Conservation (phyloP, 768 basidiomycete species). For the Tricholoma hemisulphureum region DNA sequence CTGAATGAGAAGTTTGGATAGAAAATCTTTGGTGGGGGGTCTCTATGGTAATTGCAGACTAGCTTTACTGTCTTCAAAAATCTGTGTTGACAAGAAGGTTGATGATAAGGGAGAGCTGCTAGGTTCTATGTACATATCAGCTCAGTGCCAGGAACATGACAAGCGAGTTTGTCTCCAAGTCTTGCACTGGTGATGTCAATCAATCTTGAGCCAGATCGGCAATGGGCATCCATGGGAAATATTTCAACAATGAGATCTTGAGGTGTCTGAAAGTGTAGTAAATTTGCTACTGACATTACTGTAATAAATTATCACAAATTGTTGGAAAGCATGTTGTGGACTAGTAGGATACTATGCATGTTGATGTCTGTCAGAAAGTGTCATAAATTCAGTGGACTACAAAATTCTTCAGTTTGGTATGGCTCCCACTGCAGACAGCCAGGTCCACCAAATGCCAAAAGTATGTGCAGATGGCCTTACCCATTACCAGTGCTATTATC, state of each 20-base stretch:
- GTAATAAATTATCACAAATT: neutral
- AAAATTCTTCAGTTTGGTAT: neutral
- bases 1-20: neutral
- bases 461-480: constrained; percentile 1
- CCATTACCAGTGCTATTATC: constrained; percentile 1
- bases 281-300: neutral
- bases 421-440: neutral
- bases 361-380: neutral
- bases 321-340: neutral
- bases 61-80: neutral
- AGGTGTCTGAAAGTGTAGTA: neutral
- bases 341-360: neutral
- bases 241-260: neutral
- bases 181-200: neutral
- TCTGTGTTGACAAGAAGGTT: neutral
- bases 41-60: neutral
- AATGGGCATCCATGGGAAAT: neutral
- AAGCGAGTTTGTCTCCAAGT: neutral
- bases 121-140: neutral
- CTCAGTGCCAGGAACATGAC: neutral
- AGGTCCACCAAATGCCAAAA: neutral
- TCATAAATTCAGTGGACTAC: neutral
- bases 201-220: neutral
- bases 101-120: neutral
- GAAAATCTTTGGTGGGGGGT: neutral